phyloP scores from a whole-genome alignment of 306 rosid genomes.

The Myrica gale region DNA sequence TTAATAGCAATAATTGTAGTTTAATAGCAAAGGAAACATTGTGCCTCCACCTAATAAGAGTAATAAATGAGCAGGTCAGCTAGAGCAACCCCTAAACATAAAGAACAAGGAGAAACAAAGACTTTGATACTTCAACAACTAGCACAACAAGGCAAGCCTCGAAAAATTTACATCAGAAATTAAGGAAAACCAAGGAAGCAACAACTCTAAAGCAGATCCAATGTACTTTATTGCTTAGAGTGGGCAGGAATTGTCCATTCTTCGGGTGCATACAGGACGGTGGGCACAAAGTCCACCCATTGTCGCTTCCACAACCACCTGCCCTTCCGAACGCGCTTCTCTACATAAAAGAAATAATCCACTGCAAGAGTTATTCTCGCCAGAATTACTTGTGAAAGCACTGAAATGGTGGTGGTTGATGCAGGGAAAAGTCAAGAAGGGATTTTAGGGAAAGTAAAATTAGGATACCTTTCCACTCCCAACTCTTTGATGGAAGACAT shows the following conservation, averaged over 20 bases:
- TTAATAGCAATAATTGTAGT: no score
- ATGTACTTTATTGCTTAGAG: not conserved
- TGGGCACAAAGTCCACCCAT: not conserved
- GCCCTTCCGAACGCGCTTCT: not conserved
- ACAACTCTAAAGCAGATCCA: not conserved
- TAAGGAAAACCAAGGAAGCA: not conserved
- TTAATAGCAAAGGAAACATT: no score
- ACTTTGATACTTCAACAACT: no score
- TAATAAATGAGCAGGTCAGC: not conserved
- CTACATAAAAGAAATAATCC: not conserved
- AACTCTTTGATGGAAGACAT: not conserved
- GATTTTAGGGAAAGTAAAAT: not conserved
- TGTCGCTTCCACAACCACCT: not conserved
- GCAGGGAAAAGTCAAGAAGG: not conserved
- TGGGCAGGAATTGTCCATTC: slow-evolving; percentile 5
- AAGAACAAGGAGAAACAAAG: no score
- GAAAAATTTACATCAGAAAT: no score
- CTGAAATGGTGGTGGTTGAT: not conserved
- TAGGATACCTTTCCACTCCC: not conserved
- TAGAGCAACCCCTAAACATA: not conserved
- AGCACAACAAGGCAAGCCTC: no score
- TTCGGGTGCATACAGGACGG: not conserved
- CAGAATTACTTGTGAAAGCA: not conserved
- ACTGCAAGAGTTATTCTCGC: not conserved
- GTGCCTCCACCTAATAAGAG: no score